Base-by-base conservation (phyloP, 1,284 basidiomycete species). In the Cutaneotrichosporon curvatum region DNA sequence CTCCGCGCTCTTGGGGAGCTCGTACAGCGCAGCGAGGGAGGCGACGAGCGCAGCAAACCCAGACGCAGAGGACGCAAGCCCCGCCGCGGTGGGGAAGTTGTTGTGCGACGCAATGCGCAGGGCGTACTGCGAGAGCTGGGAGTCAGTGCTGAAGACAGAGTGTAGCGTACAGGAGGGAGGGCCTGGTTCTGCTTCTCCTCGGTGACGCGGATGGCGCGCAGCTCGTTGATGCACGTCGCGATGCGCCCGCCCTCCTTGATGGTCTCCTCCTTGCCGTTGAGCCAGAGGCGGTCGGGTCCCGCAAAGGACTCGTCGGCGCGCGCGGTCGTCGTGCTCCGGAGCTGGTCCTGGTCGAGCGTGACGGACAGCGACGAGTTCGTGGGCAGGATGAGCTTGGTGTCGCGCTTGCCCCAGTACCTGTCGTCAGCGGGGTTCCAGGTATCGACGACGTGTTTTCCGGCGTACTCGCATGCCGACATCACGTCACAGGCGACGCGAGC, bases 31-130 rank as follows among this genome's bases (percentile, higher is more conserved):
- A 0, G 90, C 83, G 36, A 99, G 80, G 39, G 92, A 95, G 8
- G 84, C 79, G 40, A 91, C 87, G 34, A 99, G 83, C 0, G 94
- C 95, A 1, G 95, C 94, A 58, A 98, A 94, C 12, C 94, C 94
- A 0, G 92, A 90, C 0, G 95, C 94, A 23, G 91, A 96, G 0
- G 94, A 97, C 0, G 95, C 94, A 32, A 99, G 83, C 11, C 94
- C 95, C 0, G 94, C 95, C 8, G 95, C 95, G 5, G 94, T 98
- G 20, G 94, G 94, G 78, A 99, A 98, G 77, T 98, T 98, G 80
- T 99, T 99, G 75, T 83, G 84, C 10, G 92, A 97, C 50, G 82
- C 82, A 56, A 99, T 91, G 73, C 88, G 87, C 2, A 95, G 79
- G 23, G 78, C 74, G 70, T 76, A 84, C 15, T 76, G 66, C 0